Evolutionary conservation across 164 flowering plant genomes (phyloP).

Genomic region (Tetrastigma voinierianum): DNA sequence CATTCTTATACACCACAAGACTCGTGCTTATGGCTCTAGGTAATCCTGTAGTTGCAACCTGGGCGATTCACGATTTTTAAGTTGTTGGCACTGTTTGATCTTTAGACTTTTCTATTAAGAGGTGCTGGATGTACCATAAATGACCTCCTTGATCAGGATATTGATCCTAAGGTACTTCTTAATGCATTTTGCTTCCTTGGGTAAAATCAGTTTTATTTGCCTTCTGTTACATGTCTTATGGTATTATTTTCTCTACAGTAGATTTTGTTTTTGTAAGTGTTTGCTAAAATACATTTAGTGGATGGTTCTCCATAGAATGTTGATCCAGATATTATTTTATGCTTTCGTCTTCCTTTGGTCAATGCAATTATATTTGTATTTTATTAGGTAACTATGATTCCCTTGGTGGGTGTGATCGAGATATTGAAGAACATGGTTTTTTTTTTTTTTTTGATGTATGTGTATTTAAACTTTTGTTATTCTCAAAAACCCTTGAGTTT

Average conservation of each 20-base stretch:
- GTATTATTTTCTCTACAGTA: background rate
- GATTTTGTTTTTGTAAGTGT: no score
- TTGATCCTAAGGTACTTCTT: slow-evolving; percentile 68
- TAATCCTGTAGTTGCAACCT: no score
- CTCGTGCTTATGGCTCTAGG: slow-evolving; percentile 34
- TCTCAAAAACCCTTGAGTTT: no score
- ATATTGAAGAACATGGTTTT: background rate
- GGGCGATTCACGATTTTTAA: no score
- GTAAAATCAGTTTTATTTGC: background rate
- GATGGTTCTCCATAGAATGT: no score
- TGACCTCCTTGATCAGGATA: slow-evolving; percentile 90
- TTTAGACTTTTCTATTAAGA: slow-evolving; percentile 83
- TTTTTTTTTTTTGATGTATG: background rate
- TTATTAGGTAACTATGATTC: background rate
- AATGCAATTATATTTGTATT: background rate
- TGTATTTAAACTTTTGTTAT: no score
- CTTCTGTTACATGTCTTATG: background rate
- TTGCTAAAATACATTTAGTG: no score
- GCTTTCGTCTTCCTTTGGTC: no score
- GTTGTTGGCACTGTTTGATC: no score
- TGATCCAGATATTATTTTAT: no score
- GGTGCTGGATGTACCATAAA: slow-evolving; percentile 98
- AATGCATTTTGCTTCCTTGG: background rate
- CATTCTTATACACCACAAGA: background rate
- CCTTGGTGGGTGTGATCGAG: no score